These are phyloP conservation scores for Auricularia heimuer DNA, from an alignment of 768 basidiomycete genomes.

Conservation along the genomic window DNA sequence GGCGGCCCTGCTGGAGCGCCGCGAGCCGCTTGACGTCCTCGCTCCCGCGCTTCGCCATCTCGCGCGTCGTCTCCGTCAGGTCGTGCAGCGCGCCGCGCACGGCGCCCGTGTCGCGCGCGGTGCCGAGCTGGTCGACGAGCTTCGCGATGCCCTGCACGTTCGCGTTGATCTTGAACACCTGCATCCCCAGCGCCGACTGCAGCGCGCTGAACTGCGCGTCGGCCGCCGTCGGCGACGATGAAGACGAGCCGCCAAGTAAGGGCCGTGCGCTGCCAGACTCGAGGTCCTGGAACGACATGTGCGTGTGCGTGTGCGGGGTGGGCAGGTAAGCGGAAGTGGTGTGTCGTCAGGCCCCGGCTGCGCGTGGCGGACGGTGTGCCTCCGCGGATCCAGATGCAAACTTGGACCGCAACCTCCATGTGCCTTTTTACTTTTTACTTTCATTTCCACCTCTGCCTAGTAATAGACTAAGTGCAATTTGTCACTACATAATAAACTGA, in stretches of 20 bases:
- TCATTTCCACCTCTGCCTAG: too few relatives aligned
- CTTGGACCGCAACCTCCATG: too few relatives aligned
- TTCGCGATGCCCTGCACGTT: slow-evolving; percentile 94
- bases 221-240: slow-evolving; percentile 24
- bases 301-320: too few relatives aligned
- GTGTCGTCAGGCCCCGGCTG: too few relatives aligned
- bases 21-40: slow-evolving; percentile 89
- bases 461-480: too few relatives aligned
- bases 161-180: slow-evolving; percentile 97
- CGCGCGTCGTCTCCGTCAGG: slow-evolving; percentile 86
- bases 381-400: too few relatives aligned
- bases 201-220: slow-evolving; percentile 68
- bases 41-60: slow-evolving; percentile 89
- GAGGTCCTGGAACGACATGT: slow-evolving; percentile 10
- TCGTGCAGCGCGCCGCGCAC: slow-evolving; percentile 85
- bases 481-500: too few relatives aligned
- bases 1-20: slow-evolving; percentile 54
- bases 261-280: slow-evolving; percentile 5
- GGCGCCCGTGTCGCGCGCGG: slow-evolving; percentile 63
- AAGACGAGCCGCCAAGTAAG: not conserved
- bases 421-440: too few relatives aligned
- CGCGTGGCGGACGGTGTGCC: too few relatives aligned
- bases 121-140: slow-evolving; percentile 94
- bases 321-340: too few relatives aligned
- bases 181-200: slow-evolving; percentile 75